Evolutionary conservation across 495 filamentous ascomycete species (phyloP).

Genomic region (Tuber borchii): DNA sequence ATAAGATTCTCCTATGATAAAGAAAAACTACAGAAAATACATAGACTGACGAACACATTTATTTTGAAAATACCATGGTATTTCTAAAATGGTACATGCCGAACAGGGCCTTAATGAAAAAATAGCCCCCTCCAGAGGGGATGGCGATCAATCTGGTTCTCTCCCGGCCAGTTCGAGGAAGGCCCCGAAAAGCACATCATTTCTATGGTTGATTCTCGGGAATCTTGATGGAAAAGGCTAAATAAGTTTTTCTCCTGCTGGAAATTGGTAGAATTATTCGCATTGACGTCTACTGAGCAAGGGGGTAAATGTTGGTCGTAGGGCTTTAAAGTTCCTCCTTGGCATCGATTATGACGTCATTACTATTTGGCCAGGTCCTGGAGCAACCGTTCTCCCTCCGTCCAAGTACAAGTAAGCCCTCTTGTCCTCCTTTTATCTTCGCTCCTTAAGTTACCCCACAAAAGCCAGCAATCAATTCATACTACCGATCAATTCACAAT

Average conservation of each 20-base stretch:
- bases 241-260: not conserved
- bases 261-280: not conserved
- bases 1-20: too few relatives aligned
- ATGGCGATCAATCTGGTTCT: not conserved
- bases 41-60: too few relatives aligned
- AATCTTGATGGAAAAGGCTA: not conserved
- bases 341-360: not conserved
- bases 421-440: not conserved
- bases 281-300: not conserved
- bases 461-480: not conserved
- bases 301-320: not conserved
- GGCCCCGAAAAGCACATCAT: not conserved
- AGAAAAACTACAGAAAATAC: too few relatives aligned
- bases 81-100: too few relatives aligned
- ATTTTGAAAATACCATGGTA: too few relatives aligned
- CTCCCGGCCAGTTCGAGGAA: not conserved
- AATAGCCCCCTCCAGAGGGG: not conserved
- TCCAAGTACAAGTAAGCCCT: not conserved
- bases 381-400: not conserved
- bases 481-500: not conserved
- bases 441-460: not conserved
- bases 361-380: not conserved
- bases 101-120: too few relatives aligned
- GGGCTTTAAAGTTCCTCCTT: not conserved
- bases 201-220: not conserved